A percentile compares a stretch with the other conserved stretches of the same genome.
Conservation (phyloP, 352 stramenopile species). For the Pythium phragmitis region DNA sequence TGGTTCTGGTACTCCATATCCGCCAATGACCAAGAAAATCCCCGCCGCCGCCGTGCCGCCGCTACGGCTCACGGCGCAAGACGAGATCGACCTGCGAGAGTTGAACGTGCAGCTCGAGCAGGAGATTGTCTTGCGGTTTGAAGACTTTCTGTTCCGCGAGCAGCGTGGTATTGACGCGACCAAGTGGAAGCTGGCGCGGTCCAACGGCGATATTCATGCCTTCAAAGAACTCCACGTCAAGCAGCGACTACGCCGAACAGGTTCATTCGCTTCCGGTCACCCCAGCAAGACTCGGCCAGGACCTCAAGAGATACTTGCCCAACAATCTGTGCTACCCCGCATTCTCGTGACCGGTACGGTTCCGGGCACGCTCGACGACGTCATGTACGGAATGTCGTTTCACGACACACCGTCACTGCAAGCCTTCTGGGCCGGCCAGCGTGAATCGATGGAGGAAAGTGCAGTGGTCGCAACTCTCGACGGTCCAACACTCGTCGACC, state of each 20-base stretch:
- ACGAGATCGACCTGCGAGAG: background rate
- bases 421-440: conserved; percentile 32
- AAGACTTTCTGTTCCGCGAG: conserved; percentile 1
- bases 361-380: conserved; percentile 52
- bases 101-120: background rate
- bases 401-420: conserved; percentile 41
- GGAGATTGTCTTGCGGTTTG: conserved; percentile 1
- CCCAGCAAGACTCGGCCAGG: background rate
- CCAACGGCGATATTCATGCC: background rate
- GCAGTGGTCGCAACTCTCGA: conserved; percentile 31
- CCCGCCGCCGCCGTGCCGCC: too few species aligned
- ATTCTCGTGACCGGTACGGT: conserved; percentile 21
- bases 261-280: background rate
- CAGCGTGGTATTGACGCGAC: background rate
- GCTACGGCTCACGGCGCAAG: background rate
- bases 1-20: too few species aligned
- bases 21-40: too few species aligned
- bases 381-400: conserved; percentile 44
- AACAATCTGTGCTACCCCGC: background rate
- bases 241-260: too few species aligned
- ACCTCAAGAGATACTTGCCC: conserved; percentile 2
- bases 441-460: conserved; percentile 29
- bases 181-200: background rate
- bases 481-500: conserved; percentile 26
- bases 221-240: background rate